A percentile compares a stretch with the other conserved stretches of the same genome.
phyloP scores from a whole-genome alignment of 345 rosid species.

The Aquilaria malaccensis region DNA sequence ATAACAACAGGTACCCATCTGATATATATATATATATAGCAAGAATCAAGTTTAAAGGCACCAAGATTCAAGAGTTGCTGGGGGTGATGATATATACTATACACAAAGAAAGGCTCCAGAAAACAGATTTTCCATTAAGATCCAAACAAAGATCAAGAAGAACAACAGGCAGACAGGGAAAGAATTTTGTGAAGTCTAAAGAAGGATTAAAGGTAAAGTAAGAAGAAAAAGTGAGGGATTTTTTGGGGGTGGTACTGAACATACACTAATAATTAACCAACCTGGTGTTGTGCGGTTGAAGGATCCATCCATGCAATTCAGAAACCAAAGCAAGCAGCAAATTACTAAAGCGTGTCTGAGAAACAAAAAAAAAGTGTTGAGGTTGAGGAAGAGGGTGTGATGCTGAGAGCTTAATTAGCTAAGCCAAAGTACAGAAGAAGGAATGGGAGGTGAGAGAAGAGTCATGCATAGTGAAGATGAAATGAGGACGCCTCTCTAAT shows the following conservation, averaged over 20 bases:
- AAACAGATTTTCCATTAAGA: too few species aligned
- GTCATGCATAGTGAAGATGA: constrained; percentile 27
- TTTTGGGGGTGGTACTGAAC: background rate
- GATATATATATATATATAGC: too few species aligned
- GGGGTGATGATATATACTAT: background rate
- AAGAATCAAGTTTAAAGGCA: too few species aligned
- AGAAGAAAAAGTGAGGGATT: background rate
- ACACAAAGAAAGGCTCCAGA: too few species aligned
- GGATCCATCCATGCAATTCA: constrained; percentile 60
- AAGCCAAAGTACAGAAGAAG: background rate
- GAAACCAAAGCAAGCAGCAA: constrained; percentile 9
- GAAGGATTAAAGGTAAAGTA: background rate
- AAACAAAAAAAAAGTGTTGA: constrained; percentile 1
- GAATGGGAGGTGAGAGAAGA: constrained; percentile 11
- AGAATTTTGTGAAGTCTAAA: background rate
- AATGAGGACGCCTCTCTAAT: constrained; percentile 17
- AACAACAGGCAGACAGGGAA: background rate
- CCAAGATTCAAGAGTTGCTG: too few species aligned
- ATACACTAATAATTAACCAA: constrained; percentile 5
- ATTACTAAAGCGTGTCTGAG: background rate
- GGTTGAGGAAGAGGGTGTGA: background rate
- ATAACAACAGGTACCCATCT: too few species aligned
- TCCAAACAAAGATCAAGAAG: background rate
- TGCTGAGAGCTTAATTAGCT: background rate
- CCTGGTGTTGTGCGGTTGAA: constrained; percentile 51